Evolutionary conservation across 192 early-diverging fungal genomes (phyloP).

Genomic region (Podila verticillata): DNA sequence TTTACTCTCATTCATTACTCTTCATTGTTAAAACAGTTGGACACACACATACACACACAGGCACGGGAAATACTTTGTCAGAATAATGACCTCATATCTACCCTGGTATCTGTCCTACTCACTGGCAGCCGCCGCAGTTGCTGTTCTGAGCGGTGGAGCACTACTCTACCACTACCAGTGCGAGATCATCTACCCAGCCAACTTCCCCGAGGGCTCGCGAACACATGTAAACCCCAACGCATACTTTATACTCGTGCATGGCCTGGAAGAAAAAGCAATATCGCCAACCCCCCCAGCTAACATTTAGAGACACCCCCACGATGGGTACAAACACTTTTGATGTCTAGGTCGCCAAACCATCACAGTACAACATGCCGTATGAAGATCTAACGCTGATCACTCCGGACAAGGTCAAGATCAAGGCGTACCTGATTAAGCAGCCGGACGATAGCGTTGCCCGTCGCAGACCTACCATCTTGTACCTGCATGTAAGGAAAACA

Average conservation of each 20-base stretch:
- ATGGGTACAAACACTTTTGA: too few species aligned
- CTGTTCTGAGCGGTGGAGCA: constrained; percentile 53
- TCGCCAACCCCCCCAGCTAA: too few species aligned
- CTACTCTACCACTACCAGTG: constrained; percentile 79
- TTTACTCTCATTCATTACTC: too few species aligned
- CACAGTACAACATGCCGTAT: constrained; percentile 70
- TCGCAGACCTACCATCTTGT: constrained; percentile 79
- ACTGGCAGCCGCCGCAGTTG: constrained; percentile 54
- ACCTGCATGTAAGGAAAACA: constrained; percentile 74
- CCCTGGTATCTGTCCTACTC: constrained; percentile 60
- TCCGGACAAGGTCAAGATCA: constrained; percentile 82
- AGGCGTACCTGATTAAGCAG: constrained; percentile 80
- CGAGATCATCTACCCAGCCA: constrained; percentile 82
- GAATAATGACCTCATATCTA: constrained; percentile 39
- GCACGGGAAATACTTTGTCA: too few species aligned
- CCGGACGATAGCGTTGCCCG: constrained; percentile 64
- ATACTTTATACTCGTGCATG: too few species aligned
- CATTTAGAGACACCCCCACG: too few species aligned
- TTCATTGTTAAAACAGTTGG: too few species aligned
- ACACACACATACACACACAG: too few species aligned
- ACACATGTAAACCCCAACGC: constrained; percentile 44
- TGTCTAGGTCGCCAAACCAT: constrained; percentile 72
- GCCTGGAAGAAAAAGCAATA: too few species aligned
- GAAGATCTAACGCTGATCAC: constrained; percentile 77
- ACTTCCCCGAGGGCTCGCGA: constrained; percentile 64